Evolutionary conservation across 441 rosid species (phyloP), one percentile per base, ranked within the genome.

Genomic region (Caryocar brasiliense): DNA sequence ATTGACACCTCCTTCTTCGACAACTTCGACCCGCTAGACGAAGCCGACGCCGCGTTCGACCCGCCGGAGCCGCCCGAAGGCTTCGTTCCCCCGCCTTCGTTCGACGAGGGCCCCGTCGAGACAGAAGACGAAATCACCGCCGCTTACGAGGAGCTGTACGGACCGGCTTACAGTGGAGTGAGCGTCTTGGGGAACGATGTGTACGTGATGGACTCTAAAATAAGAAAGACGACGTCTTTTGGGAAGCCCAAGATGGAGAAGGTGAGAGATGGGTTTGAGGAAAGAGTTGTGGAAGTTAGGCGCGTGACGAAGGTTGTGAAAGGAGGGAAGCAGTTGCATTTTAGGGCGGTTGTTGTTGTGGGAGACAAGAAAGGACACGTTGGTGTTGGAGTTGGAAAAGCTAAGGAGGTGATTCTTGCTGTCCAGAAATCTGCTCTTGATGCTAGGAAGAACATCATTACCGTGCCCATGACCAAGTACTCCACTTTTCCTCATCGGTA

Each of bases 371-470:
- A 85, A 41, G 96, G 95, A 0, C 71, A 74, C 18, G 95, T 86
- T 2, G 91, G 96, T 12, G 95, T 91, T 45, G 96, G 95, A 0
- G 93, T 89, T 35, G 93, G 85, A n/a, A 86, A 91, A 69, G 95
- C 96, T 42, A 91, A 76, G 59, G 98, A 85, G 47, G 93, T 85
- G 21, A 73, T 82, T 4, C 76, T 69, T 39, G 96, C 95, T 46
- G 93, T 84, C 25, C 90, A 86, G 67, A 86, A 86, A 70, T 76
- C 91, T 1, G 87, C 90, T 0, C 58, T 77, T 46, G 65, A 91
- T 51, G 98, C 96, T 4, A 75, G 98, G 59, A 64, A 88, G 62
- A 86, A 91, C 18, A 44, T 91, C 1, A 61, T 85, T 43, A 59
- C 83, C 2, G 96, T 86, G 24, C 96, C 96, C 6, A 76, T 86